phyloP scores from a whole-genome alignment of 306 rosid genomes.

The Spatholobus suberectus region DNA sequence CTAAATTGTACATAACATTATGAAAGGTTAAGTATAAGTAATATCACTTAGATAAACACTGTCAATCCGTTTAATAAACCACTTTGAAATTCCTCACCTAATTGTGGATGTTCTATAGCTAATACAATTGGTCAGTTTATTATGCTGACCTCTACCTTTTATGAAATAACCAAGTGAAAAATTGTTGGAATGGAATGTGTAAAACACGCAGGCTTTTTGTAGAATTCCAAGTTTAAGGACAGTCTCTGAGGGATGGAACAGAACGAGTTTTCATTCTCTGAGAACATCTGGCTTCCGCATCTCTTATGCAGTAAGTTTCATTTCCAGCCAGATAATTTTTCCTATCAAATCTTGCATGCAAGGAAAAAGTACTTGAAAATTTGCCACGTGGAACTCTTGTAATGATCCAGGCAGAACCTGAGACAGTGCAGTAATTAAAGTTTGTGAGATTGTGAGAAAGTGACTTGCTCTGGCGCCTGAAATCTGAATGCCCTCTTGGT shows the following conservation, averaged over 20 bases:
- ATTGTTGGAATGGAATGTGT: neutral
- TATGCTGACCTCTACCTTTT: too few species aligned
- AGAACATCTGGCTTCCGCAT: conserved; percentile 26
- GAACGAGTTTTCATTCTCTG: conserved; percentile 43
- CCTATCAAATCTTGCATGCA: neutral
- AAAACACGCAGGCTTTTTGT: conserved; percentile 29
- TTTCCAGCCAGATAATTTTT: neutral
- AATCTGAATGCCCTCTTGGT: neutral
- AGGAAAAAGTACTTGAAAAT: too few species aligned
- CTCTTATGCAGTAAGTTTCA: conserved; percentile 48
- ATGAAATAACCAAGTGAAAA: too few species aligned
- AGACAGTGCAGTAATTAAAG: conserved; percentile 56
- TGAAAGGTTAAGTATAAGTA: too few species aligned
- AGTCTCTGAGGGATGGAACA: conserved; percentile 28
- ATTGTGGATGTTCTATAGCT: too few species aligned
- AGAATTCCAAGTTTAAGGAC: conserved; percentile 38
- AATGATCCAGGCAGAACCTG: conserved; percentile 29
- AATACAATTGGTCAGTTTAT: too few species aligned
- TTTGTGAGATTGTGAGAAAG: conserved; percentile 37
- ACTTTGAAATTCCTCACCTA: too few species aligned
- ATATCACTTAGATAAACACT: too few species aligned
- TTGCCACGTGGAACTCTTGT: neutral
- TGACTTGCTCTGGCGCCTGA: conserved; percentile 57
- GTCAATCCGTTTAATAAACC: too few species aligned
- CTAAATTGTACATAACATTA: too few species aligned